Conservation (phyloP, 495 filamentous ascomycete species). For the Astrocystis sublimbata region DNA sequence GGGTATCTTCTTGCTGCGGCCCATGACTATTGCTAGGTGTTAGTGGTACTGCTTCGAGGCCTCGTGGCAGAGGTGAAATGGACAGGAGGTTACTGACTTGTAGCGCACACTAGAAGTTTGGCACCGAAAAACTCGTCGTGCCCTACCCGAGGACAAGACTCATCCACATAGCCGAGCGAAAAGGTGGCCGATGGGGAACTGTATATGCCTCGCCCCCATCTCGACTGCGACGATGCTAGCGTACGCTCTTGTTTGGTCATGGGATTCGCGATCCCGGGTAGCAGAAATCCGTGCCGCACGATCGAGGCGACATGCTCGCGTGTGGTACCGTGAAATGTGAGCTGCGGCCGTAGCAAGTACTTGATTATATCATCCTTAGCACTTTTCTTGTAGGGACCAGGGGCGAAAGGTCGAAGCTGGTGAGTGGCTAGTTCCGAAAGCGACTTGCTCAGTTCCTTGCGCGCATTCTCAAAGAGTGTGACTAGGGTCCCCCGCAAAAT, state of each 20-base stretch:
- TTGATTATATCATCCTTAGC: constrained; percentile 32
- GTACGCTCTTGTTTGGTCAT: neutral
- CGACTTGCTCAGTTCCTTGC: constrained; percentile 26
- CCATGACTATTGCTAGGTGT: neutral
- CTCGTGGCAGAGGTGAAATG: neutral
- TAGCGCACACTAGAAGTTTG: neutral
- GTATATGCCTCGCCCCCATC: neutral
- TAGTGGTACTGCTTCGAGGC: neutral
- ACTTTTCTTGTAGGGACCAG: neutral
- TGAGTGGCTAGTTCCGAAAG: neutral
- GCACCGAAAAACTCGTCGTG: neutral
- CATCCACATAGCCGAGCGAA: neutral
- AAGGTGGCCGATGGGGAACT: neutral
- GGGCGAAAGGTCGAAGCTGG: neutral
- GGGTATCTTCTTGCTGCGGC: neutral
- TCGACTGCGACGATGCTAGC: neutral
- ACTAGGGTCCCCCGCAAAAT: constrained; percentile 38
- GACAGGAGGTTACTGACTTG: neutral
- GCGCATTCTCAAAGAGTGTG: constrained; percentile 30
- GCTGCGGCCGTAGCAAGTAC: constrained; percentile 30
- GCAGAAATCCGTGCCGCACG: neutral
- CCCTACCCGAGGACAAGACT: neutral
- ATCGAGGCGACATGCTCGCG: neutral
- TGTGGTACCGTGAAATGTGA: constrained; percentile 39
- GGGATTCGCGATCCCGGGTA: neutral